Base-by-base conservation (phyloP, 164 flowering plant species). In the Amborella trichopoda region DNA sequence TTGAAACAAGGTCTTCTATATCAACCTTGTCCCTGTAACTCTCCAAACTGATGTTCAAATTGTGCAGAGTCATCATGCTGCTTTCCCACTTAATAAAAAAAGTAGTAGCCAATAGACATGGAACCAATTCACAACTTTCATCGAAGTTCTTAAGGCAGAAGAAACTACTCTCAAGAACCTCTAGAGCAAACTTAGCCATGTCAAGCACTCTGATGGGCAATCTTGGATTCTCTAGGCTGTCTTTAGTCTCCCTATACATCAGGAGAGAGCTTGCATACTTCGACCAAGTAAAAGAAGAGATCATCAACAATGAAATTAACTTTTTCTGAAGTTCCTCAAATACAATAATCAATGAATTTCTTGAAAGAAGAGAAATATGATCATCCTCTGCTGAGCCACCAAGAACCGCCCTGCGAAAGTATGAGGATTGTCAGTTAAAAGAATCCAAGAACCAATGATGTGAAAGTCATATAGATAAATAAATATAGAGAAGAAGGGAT, bases 21-120 rank as follows among this genome's bases (percentile, higher is more conserved):
- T 11, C 19, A 27, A 37, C 20, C 6, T 18, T 18, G 21, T 27
- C 19, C 34, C 22, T 16, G 4, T 13, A 9, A 28, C n/a, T 22
- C 40, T 24, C 39, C 21, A 46, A 46, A 26, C 22, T 49, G 28
- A 32, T 39, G 38, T 28, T 54, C 40, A 46, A 46, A 13, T 43
- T 36, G 5, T 45, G 8, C 39, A 49, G 48, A 52, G 49, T 18
- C 46, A 47, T 28, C 71, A 80, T 58, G 46, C 67, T 53, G 53
- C 30, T 55, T 55, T 91, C 99, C 94, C 94, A 84, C 39, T 69
- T 72, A 58, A 83, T 66, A 2, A 79, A 46, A 62, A 78, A 70
- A 14, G 77, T 37, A 36, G 74, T 71, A 53, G 91, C 81, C 49
- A 60, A 67, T 44, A 84, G 72, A 51, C 64, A 44, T 44, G 83